Conservation (phyloP, 306 rosid genomes). For the barrel medic (Medicago truncatula) region MtrunA17r5.0-ANR NC_053047.1:2401001-2401500, state of each 20-base stretch:
- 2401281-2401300: background rate
- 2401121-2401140: background rate
- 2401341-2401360: background rate
- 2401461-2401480: too few species aligned
- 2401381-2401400: background rate
- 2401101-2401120: background rate
- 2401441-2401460: too few species aligned
- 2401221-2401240: background rate
- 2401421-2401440: background rate
- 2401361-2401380: background rate
- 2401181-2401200: constrained; percentile 17
- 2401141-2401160: background rate
- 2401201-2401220: background rate
- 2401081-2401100: background rate
- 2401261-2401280: background rate
- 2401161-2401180: background rate
- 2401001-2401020: background rate
- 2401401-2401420: background rate
- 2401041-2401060: background rate
- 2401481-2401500: background rate
- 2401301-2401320: background rate
- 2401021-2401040: background rate
- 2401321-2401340: constrained; percentile 28
- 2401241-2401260: background rate
- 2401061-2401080: background rate